Conservation (phyloP, 164 flowering plant species). For the Brasenia schreberi region DNA sequence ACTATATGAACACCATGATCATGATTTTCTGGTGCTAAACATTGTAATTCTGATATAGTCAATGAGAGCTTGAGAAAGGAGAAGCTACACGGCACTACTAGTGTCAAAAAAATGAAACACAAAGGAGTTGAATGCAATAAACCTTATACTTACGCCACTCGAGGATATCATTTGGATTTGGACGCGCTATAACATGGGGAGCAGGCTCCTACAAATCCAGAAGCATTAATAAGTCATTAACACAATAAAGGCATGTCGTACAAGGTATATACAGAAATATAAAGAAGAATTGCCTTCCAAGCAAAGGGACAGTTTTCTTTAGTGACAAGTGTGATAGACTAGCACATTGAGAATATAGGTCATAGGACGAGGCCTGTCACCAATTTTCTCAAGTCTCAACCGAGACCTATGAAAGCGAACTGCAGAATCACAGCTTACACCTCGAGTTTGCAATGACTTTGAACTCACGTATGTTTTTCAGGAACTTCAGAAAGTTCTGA, state of each 20-base stretch:
- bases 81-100: background rate
- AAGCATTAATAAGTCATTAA: conserved; percentile 3
- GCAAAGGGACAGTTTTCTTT: background rate
- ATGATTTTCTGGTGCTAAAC: background rate
- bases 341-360: background rate
- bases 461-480: too few species aligned
- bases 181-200: conserved; percentile 82
- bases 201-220: conserved; percentile 73
- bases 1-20: background rate
- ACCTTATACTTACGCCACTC: conserved; percentile 84
- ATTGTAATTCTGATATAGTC: background rate
- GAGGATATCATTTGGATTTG: conserved; percentile 82
- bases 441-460: too few species aligned
- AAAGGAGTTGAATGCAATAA: background rate
- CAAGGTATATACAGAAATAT: background rate
- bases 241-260: background rate
- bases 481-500: too few species aligned
- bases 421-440: too few species aligned
- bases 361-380: background rate
- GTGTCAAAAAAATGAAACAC: background rate
- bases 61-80: background rate
- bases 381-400: too few species aligned
- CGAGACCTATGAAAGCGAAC: too few species aligned
- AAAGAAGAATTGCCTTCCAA: background rate
- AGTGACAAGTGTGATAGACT: too few species aligned